phyloP scores from a whole-genome alignment of 2,329 filamentous ascomycete species.

The Trichoderma citrinoviride region DNA sequence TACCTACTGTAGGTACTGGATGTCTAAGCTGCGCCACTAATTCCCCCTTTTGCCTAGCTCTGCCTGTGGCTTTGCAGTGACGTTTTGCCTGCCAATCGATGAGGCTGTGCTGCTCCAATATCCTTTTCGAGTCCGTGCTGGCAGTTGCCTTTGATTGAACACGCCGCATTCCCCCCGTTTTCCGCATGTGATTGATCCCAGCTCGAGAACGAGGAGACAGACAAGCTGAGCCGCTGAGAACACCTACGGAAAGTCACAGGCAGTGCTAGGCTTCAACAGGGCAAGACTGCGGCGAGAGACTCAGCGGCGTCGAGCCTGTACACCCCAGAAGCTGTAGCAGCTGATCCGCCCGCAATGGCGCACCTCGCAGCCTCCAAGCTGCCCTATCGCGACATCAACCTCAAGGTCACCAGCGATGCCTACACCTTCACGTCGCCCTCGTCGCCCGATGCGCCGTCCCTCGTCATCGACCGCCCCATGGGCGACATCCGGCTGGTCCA shows the following conservation, averaged over 20 bases:
- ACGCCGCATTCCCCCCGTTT: slow-evolving; percentile 7
- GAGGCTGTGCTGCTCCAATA: slow-evolving; percentile 18
- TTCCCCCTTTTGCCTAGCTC: slow-evolving; percentile 15
- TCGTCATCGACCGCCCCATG: slow-evolving; percentile 87
- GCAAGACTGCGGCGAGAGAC: neutral
- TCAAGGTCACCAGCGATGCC: slow-evolving; percentile 85
- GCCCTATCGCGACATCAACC: slow-evolving; percentile 95
- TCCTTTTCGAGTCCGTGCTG: slow-evolving; percentile 19
- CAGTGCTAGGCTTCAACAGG: neutral
- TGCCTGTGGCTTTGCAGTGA: slow-evolving; percentile 18
- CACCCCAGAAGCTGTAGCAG: neutral
- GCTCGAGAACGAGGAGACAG: neutral
- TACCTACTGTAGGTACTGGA: too few species aligned
- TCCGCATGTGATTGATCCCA: slow-evolving; percentile 17
- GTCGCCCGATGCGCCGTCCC: slow-evolving; percentile 79
- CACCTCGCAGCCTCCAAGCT: slow-evolving; percentile 41
- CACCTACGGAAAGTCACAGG: neutral
- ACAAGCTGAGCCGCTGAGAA: neutral
- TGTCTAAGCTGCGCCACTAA: slow-evolving; percentile 7
- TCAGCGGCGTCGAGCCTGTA: neutral
- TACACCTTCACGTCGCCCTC: slow-evolving; percentile 98
- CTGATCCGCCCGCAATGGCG: slow-evolving; percentile 35
- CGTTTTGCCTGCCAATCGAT: slow-evolving; percentile 7
- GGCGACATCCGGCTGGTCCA: slow-evolving; percentile 86
- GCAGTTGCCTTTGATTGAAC: neutral